phyloP scores from a whole-genome alignment of 2,329 filamentous ascomycete genomes.

The Talaromyces amestolkiae region DNA sequence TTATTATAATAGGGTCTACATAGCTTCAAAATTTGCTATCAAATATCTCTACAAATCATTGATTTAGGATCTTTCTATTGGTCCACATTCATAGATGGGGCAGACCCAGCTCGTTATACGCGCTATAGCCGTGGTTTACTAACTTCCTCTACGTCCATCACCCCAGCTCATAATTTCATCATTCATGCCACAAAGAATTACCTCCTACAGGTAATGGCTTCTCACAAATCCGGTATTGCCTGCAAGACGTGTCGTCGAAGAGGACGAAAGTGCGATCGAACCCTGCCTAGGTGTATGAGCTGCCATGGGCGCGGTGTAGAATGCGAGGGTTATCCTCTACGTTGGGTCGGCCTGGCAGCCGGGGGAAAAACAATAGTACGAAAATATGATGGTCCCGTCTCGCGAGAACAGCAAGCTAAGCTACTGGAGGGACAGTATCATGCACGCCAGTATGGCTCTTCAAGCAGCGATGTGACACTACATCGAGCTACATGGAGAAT shows the following conservation, averaged over 20 bases:
- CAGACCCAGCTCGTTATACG: too few species aligned
- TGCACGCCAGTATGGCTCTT: background rate
- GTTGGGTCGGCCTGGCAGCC: background rate
- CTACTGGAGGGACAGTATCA: too few species aligned
- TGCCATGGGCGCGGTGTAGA: background rate
- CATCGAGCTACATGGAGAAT: background rate
- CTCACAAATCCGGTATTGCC: background rate
- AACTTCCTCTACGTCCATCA: background rate
- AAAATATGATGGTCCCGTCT: background rate
- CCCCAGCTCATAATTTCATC: background rate
- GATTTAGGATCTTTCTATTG: background rate
- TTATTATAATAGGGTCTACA: background rate
- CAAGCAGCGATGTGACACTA: background rate
- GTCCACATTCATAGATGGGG: background rate
- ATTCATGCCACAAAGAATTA: background rate
- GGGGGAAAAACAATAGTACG: background rate
- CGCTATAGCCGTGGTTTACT: too few species aligned
- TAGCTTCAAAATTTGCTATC: background rate
- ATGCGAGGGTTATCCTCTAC: constrained; percentile 2
- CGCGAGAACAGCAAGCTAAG: background rate
- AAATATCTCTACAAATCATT: background rate
- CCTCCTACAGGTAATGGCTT: background rate
- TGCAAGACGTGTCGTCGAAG: constrained; percentile 2
- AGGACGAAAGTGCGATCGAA: background rate
- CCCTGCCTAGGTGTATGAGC: background rate